Percentiles rank a stretch among this genome's conserved stretches.
Evolutionary conservation across 495 filamentous ascomycete species (phyloP).

Genomic region (Platismatia glauca): DNA sequence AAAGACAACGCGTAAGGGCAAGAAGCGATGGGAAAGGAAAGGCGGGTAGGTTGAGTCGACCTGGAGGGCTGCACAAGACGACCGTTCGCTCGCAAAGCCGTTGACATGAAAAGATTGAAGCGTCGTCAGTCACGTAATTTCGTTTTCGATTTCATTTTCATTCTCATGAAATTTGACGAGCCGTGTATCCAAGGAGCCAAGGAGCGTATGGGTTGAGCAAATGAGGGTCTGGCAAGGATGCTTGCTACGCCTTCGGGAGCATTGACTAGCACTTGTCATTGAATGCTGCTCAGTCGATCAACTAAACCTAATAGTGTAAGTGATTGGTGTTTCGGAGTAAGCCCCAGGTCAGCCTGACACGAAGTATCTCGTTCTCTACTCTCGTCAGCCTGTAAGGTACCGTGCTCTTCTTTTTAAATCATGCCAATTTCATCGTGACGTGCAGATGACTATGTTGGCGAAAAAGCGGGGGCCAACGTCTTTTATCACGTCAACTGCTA

Average conservation of each 20-base stretch:
- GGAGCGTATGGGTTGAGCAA: neutral
- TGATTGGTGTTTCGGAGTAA: neutral
- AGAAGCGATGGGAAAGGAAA: conserved; percentile 20
- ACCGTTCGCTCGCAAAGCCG: conserved; percentile 9
- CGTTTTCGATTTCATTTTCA: too few species aligned
- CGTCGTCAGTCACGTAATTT: neutral
- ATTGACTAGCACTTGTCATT: neutral
- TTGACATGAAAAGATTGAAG: neutral
- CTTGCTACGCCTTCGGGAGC: conserved; percentile 1
- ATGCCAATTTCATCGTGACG: neutral
- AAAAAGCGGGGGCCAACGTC: neutral
- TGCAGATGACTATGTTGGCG: too few species aligned
- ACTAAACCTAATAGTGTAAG: neutral
- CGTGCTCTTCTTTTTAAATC: too few species aligned
- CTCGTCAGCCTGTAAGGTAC: too few species aligned
- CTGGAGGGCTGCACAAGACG: conserved; percentile 1
- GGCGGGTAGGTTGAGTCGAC: neutral
- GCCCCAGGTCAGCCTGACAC: neutral
- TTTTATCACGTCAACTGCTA: neutral
- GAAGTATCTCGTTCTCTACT: neutral
- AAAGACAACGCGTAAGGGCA: conserved; percentile 20
- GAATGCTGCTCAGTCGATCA: neutral
- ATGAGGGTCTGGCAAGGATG: neutral
- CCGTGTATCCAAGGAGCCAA: neutral
- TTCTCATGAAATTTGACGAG: neutral